phyloP scores from a whole-genome alignment of 2,329 filamentous ascomycete species.

The Fusarium sororula region DNA sequence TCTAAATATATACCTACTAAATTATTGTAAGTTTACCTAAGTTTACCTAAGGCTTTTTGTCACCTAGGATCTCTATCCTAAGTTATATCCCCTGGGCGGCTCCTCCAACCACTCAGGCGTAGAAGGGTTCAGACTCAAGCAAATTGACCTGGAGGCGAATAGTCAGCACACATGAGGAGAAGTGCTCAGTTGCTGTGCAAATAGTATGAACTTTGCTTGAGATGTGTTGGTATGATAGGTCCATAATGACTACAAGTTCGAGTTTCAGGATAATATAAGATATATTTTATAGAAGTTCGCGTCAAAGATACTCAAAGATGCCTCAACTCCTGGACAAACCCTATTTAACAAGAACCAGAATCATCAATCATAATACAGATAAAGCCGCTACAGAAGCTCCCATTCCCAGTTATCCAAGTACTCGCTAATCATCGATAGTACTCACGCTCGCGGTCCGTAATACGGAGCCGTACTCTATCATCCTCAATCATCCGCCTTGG shows the following conservation, averaged over 20 bases:
- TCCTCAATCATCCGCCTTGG: constrained; percentile 47
- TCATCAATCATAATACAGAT: constrained; percentile 39
- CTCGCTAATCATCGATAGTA: constrained; percentile 40
- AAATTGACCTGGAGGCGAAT: neutral
- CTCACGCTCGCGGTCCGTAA: constrained; percentile 48
- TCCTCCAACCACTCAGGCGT: neutral
- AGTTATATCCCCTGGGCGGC: neutral
- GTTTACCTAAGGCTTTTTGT: too few relatives aligned
- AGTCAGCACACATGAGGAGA: neutral
- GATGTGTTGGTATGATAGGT: neutral
- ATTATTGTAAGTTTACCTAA: too few relatives aligned
- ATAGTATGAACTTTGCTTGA: neutral
- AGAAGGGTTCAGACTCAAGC: constrained; percentile 8
- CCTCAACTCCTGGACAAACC: constrained; percentile 23
- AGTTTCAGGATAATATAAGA: neutral
- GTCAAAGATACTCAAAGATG: constrained; percentile 5
- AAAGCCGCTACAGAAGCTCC: constrained; percentile 12
- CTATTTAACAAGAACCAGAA: constrained; percentile 11
- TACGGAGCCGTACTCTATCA: constrained; percentile 43
- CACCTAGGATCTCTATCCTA: too few relatives aligned
- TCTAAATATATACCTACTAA: too few relatives aligned
- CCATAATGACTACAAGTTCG: neutral
- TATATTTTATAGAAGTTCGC: neutral
- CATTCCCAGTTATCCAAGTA: neutral
- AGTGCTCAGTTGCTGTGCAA: neutral